Base-by-base conservation (phyloP, 192 early-diverging fungal species). In the Rhizophagus prolifer region DNA sequence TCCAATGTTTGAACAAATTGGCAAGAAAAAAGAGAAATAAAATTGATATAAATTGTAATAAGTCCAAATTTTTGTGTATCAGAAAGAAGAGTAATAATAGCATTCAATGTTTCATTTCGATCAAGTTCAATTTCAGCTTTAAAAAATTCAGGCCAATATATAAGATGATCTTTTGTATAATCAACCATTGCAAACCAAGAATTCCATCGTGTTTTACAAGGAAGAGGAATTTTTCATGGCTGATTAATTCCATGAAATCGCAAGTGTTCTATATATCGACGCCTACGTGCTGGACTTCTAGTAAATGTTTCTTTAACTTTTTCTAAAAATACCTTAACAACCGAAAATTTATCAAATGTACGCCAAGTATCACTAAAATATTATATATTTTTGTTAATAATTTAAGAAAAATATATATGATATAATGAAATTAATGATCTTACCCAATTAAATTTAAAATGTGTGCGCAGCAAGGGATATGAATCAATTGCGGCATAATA, bases 141-240 rank as follows among this genome's bases (percentile, higher is more conserved):
- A 36, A 66, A 66, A 66, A 66, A 66, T 36, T 36, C 64, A 66
- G 31, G 14, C 30, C 30, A 66, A 36, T 66, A 66, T 6, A 34
- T 1, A 66, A 66, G 26, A 34, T 66, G 28, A 66, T 66, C 64
- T 31, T 66, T 66, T 30, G 30, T 36, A 66, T 66, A 66, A 66
- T n/a, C n/a, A n/a, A n/a, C n/a, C n/a, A n/a, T n/a, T n/a, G n/a
- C 10, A 66, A 66, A 66, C 64, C 28, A 66, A 14, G 25, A 31
- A 66, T 66, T 66, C 28, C 64, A 66, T 36, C 10, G 7, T 66
- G 64, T 66, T 66, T 66, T 66, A 36, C 34, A 34, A 60, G 64
- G 14, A 66, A 66, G 64, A 34, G 30, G 30, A 34, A 31, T 28
- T 36, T 66, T 66, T 28, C 30, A 1, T 66, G 64, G 14, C 34